phyloP scores from a whole-genome alignment of 2,329 filamentous ascomycete genomes.

The Colletotrichum aenigma region DNA sequence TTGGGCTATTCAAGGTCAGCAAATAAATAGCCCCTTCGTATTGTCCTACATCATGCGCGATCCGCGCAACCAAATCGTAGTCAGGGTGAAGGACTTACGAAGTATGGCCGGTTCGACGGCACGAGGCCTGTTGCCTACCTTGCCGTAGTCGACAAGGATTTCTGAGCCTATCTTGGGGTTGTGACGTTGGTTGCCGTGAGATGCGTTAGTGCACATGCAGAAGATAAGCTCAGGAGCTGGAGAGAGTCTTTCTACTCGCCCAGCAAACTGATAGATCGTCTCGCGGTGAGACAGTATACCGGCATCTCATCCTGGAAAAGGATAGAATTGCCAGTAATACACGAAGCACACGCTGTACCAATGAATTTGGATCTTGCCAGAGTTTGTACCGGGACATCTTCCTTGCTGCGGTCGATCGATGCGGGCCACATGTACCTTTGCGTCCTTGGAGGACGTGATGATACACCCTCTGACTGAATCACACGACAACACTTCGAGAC shows the following conservation, averaged over 20 bases:
- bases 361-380: not conserved
- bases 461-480: not conserved
- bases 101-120: not conserved
- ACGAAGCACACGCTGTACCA: not conserved
- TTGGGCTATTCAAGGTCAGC: not conserved
- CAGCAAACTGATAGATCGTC: not conserved
- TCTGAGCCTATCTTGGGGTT: not conserved
- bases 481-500: not conserved
- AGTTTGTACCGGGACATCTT: not conserved
- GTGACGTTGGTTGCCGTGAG: not conserved
- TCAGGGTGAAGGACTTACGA: not conserved
- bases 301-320: not conserved
- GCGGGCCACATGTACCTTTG: not conserved
- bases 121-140: not conserved
- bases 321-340: not conserved
- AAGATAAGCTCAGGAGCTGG: not conserved
- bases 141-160: not conserved
- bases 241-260: not conserved
- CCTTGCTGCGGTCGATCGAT: not conserved
- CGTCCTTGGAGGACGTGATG: not conserved
- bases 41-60: not conserved
- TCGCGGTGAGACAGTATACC: not conserved
- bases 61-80: not conserved
- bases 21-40: not conserved
- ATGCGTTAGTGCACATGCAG: not conserved